phyloP scores from a whole-genome alignment of 257 asterid genomes.

The Cordia subcordata region DNA sequence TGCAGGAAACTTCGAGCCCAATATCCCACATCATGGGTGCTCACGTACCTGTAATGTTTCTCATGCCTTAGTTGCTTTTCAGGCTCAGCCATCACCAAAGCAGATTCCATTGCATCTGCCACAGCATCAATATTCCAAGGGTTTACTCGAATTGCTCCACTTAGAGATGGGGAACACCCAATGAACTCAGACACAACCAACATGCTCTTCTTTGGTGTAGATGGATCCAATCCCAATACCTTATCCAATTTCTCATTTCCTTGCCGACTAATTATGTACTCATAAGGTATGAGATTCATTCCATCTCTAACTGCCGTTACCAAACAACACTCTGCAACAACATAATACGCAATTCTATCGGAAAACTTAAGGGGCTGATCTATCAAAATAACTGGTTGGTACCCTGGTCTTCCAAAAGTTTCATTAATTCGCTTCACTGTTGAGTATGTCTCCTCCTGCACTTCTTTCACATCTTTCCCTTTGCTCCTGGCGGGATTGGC shows the following conservation, averaged over 20 bases:
- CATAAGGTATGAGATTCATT: conserved; percentile 89
- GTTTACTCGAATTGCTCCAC: conserved; percentile 84
- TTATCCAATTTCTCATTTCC: conserved; percentile 60
- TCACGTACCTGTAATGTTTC: conserved; percentile 77
- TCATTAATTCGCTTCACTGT: conserved; percentile 75
- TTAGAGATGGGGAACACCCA: conserved; percentile 84
- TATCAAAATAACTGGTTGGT: conserved; percentile 65
- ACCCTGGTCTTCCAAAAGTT: conserved; percentile 65
- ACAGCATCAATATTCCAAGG: conserved; percentile 86
- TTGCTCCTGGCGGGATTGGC: conserved; percentile 86
- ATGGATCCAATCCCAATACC: conserved; percentile 40
- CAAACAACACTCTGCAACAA: conserved; percentile 77
- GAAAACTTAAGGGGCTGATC: conserved; percentile 67
- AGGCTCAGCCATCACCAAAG: conserved; percentile 69
- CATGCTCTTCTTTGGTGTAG: conserved; percentile 65
- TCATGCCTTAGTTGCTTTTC: conserved; percentile 85
- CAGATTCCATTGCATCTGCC: conserved; percentile 81
- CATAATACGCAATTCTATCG: conserved; percentile 75
- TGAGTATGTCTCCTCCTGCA: conserved; percentile 62
- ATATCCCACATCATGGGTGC: conserved; percentile 84
- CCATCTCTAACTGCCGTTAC: conserved; percentile 95
- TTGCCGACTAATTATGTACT: conserved; percentile 72
- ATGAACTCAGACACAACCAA: conserved; percentile 81
- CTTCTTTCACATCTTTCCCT: conserved; percentile 86
- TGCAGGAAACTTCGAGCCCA: conserved; percentile 92